phyloP scores from a whole-genome alignment of 2,329 filamentous ascomycete species.

The Fusarium zealandicum region DNA sequence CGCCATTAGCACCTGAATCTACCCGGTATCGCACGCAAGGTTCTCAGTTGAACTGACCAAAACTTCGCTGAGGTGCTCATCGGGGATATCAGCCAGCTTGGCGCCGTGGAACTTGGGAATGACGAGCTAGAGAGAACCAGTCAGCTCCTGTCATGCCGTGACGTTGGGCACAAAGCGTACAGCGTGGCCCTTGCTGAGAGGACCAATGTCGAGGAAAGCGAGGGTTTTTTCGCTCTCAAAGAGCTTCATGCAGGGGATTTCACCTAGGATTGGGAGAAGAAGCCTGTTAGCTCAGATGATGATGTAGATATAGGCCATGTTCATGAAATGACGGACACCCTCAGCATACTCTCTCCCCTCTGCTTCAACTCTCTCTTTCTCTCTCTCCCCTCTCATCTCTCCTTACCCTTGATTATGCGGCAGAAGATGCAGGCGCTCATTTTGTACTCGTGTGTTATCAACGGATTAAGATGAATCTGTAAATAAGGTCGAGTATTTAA shows the following conservation, averaged over 20 bases:
- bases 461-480: not conserved
- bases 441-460: not conserved
- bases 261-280: conserved; percentile 62
- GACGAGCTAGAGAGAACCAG: conserved; percentile 70
- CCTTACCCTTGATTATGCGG: conserved; percentile 89
- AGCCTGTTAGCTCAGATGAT: conserved; percentile 21
- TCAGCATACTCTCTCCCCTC: conserved; percentile 30
- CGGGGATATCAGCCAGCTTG: conserved; percentile 91
- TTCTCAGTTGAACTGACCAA: conserved; percentile 61
- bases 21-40: not conserved
- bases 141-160: not conserved
- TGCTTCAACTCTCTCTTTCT: conserved; percentile 1
- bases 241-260: conserved; percentile 96
- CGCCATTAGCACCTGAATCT: conserved; percentile 2
- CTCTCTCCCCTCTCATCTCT: conserved; percentile 5
- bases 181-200: conserved; percentile 85
- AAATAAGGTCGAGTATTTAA: not conserved
- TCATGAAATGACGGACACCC: conserved; percentile 8
- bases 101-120: conserved; percentile 95
- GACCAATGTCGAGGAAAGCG: conserved; percentile 96
- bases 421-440: conserved; percentile 84
- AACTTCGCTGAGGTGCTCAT: conserved; percentile 83
- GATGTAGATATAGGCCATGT: not conserved
- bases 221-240: conserved; percentile 93
- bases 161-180: conserved; percentile 58